These are phyloP conservation scores for Obba rivulosa DNA, from an alignment of 768 basidiomycete genomes.

Conservation along the genomic window DNA sequence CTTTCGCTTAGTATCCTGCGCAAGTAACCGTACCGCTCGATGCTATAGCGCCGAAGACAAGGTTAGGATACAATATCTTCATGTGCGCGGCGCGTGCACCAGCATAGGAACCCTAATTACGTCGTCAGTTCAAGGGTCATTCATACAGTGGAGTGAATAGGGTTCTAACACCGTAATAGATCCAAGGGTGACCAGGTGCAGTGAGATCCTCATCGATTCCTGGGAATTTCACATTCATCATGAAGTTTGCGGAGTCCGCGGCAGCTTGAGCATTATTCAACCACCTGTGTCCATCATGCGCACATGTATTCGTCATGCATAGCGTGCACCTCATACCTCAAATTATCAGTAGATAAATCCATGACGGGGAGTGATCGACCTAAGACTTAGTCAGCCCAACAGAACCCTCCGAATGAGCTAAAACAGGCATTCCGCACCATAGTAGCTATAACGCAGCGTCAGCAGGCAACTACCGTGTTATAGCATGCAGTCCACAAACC, in stretches of 20 bases:
- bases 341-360: slow-evolving; percentile 76
- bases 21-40: slow-evolving; percentile 57
- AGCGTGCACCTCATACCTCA: slow-evolving; percentile 44
- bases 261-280: slow-evolving; percentile 86
- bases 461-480: neutral
- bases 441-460: slow-evolving; percentile 6
- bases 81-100: slow-evolving; percentile 93
- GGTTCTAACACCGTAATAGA: slow-evolving; percentile 80
- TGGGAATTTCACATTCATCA: slow-evolving; percentile 70
- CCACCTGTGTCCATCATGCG: slow-evolving; percentile 45
- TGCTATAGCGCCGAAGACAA: slow-evolving; percentile 88
- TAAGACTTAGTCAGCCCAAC: slow-evolving; percentile 20
- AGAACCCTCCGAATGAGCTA: neutral
- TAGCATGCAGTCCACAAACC: slow-evolving; percentile 41
- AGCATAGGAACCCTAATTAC: slow-evolving; percentile 73
- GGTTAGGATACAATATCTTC: slow-evolving; percentile 78
- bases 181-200: slow-evolving; percentile 75
- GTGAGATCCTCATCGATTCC: slow-evolving; percentile 69
- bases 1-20: neutral
- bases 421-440: slow-evolving; percentile 2
- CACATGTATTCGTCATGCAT: neutral
- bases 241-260: slow-evolving; percentile 90
- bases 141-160: neutral
- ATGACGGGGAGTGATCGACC: slow-evolving; percentile 71
- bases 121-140: neutral